phyloP scores from a whole-genome alignment of 345 rosid species.

The Dovyalis caffra region DNA sequence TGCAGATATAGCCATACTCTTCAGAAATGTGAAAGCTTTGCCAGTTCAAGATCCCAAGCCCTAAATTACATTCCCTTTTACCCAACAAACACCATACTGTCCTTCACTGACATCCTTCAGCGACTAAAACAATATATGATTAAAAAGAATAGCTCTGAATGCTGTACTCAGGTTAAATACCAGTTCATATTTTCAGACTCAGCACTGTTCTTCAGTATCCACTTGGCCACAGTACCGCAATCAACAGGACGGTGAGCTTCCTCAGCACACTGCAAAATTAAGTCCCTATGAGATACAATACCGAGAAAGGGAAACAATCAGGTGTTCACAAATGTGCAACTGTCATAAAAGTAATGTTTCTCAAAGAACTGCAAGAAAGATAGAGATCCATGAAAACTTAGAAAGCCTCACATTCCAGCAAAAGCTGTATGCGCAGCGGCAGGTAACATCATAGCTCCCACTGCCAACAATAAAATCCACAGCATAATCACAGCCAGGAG shows the following conservation, averaged over 20 bases:
- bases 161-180: slow-evolving; percentile 29
- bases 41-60: background rate
- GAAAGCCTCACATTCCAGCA: slow-evolving; percentile 82
- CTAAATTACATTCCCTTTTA: background rate
- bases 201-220: slow-evolving; percentile 94
- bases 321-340: background rate
- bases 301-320: background rate
- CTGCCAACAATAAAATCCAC: slow-evolving; percentile 79
- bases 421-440: slow-evolving; percentile 74
- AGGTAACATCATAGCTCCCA: slow-evolving; percentile 77
- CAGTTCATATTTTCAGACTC: slow-evolving; percentile 99
- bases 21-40: background rate
- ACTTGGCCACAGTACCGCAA: slow-evolving; percentile 80
- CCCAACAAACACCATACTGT: background rate
- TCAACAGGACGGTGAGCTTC: slow-evolving; percentile 99
- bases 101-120: background rate
- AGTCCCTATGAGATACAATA: background rate
- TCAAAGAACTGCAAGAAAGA: background rate
- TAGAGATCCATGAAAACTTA: background rate
- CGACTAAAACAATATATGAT: background rate
- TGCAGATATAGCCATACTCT: background rate
- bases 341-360: background rate
- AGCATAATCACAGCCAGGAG: slow-evolving; percentile 96
- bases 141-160: background rate
- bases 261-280: slow-evolving; percentile 71